A percentile compares a stretch with the other conserved stretches of the same genome.
Evolutionary conservation across 2,329 filamentous ascomycete species (phyloP).

Genomic region (Parasarocladium wereldwijsianum): DNA sequence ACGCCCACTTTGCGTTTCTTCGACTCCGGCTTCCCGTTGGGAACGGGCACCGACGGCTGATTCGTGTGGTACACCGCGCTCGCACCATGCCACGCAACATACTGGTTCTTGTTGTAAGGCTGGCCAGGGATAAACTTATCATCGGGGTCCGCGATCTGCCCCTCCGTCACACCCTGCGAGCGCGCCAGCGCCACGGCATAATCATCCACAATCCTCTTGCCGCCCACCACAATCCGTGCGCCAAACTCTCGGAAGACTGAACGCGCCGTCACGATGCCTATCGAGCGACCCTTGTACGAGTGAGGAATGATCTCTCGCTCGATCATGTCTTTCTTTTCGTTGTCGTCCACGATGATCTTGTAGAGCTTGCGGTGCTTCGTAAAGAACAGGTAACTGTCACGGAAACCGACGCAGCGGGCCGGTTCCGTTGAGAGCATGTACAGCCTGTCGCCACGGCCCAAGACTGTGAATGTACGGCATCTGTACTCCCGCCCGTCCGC

Average conservation of each 20-base stretch:
- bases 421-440: slow-evolving; percentile 99
- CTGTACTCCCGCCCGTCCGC: slow-evolving; percentile 80
- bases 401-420: slow-evolving; percentile 88
- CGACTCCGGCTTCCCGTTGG: slow-evolving; percentile 59
- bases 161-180: slow-evolving; percentile 68
- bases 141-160: slow-evolving; percentile 80
- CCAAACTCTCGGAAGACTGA: slow-evolving; percentile 97
- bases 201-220: slow-evolving; percentile 74
- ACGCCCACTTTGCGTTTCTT: slow-evolving; percentile 81
- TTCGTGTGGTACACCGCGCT: slow-evolving; percentile 89
- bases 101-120: slow-evolving; percentile 97
- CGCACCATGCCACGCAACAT: slow-evolving; percentile 95
- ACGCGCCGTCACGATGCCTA: slow-evolving; percentile 89
- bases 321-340: slow-evolving; percentile 95
- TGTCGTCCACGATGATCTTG: slow-evolving; percentile 96
- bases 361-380: slow-evolving; percentile 92
- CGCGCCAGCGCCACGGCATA: slow-evolving; percentile 68
- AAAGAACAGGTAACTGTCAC: slow-evolving; percentile 97
- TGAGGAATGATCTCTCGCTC: slow-evolving; percentile 91
- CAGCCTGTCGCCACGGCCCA: slow-evolving; percentile 65
- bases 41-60: slow-evolving; percentile 59
- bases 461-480: slow-evolving; percentile 86
- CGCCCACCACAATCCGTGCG: slow-evolving; percentile 83
- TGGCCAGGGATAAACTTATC: slow-evolving; percentile 66
- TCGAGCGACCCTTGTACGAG: slow-evolving; percentile 95